Evolutionary conservation across 2,329 filamentous ascomycete species (phyloP).

Genomic region (Paecilomyces dactylethromorphus): DNA sequence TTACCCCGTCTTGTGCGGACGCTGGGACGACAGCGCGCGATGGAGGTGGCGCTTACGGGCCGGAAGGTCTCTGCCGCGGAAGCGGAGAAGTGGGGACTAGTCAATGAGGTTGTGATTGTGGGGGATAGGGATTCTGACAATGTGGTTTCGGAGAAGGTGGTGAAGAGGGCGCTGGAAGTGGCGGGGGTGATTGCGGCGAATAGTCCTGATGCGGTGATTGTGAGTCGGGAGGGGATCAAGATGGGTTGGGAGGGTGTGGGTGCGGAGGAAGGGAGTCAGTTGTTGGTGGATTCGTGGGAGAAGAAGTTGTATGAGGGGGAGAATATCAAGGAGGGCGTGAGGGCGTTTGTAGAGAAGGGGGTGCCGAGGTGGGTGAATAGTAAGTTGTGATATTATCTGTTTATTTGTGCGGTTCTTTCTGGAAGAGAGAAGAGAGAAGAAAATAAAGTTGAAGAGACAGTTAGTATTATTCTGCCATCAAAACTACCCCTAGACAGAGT

Average conservation of each 20-base stretch:
- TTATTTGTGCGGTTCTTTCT: neutral
- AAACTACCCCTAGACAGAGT: no score
- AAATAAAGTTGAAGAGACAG: no score
- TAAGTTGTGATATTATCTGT: slow-evolving; percentile 21
- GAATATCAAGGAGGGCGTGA: slow-evolving; percentile 68
- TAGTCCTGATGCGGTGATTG: slow-evolving; percentile 69
- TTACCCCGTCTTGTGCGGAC: slow-evolving; percentile 60
- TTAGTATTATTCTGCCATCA: no score
- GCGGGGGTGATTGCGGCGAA: slow-evolving; percentile 58
- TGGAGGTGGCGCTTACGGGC: slow-evolving; percentile 65
- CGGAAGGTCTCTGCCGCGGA: slow-evolving; percentile 53
- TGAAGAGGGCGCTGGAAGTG: slow-evolving; percentile 48
- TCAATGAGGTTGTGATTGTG: slow-evolving; percentile 56
- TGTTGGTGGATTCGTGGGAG: slow-evolving; percentile 54
- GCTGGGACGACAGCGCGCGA: slow-evolving; percentile 62
- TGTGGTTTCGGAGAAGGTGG: slow-evolving; percentile 8
- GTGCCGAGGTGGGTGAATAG: slow-evolving; percentile 55
- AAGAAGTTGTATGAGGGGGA: slow-evolving; percentile 56
- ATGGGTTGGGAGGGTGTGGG: slow-evolving; percentile 65
- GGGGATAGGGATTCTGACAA: neutral
- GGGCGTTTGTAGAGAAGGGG: slow-evolving; percentile 70
- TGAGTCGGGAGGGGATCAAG: slow-evolving; percentile 64
- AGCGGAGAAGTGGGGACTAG: slow-evolving; percentile 60
- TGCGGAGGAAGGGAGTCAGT: slow-evolving; percentile 55
- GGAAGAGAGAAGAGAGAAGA: no score